Evolutionary conservation across 2,329 filamentous ascomycete species (phyloP).

Genomic region (Aspergillus sp.): DNA sequence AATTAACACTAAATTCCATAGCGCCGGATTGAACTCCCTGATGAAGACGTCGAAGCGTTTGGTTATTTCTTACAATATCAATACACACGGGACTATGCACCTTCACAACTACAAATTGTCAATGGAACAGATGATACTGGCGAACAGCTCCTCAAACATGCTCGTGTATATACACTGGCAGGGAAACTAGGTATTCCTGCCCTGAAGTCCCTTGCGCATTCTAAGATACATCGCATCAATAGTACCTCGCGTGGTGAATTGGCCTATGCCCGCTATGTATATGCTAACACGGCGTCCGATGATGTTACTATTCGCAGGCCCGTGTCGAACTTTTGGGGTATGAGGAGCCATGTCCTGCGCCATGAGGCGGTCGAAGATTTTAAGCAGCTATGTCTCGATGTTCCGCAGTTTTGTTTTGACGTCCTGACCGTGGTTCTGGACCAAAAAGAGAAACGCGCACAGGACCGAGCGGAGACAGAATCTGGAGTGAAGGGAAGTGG

Average conservation of each 20-base stretch:
- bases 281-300: constrained; percentile 69
- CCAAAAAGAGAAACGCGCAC: constrained; percentile 43
- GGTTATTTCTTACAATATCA: constrained; percentile 80
- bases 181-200: constrained; percentile 69
- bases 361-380: constrained; percentile 86
- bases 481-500: constrained; percentile 35
- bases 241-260: constrained; percentile 88
- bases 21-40: constrained; percentile 66
- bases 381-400: constrained; percentile 79
- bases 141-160: constrained; percentile 81
- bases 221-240: constrained; percentile 89
- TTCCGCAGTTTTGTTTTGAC: constrained; percentile 89
- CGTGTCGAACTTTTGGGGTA: constrained; percentile 89
- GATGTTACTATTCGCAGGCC: constrained; percentile 76
- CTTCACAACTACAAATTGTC: constrained; percentile 49
- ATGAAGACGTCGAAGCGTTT: constrained; percentile 70
- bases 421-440: constrained; percentile 65
- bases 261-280: constrained; percentile 86
- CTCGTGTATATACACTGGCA: constrained; percentile 83
- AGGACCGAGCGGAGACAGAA: constrained; percentile 37
- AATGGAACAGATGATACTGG: constrained; percentile 74
- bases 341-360: constrained; percentile 73
- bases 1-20: constrained; percentile 34
- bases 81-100: constrained; percentile 81
- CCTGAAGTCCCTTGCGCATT: constrained; percentile 75